Conservation (phyloP, 805 yeast species). For the Ogataea methylovora region DNA sequence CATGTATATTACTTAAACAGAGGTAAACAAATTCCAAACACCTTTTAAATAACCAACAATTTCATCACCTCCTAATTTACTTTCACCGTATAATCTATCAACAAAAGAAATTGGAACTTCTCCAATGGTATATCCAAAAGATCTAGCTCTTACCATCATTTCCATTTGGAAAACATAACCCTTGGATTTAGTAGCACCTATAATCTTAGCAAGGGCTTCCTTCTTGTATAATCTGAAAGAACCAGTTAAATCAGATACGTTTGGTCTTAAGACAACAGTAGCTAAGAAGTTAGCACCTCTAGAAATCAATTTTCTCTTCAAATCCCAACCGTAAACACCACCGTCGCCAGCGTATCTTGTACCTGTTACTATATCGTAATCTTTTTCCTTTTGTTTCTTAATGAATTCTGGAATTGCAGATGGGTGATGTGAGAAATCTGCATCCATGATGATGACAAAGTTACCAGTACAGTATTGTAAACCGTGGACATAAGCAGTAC, state of each 20-base stretch:
- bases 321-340: conserved; percentile 81
- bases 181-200: conserved; percentile 60
- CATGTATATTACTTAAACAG: conserved; percentile 33
- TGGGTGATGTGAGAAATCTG: conserved; percentile 79
- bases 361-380: conserved; percentile 43
- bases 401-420: conserved; percentile 73
- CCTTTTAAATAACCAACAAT: conserved; percentile 73
- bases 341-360: conserved; percentile 78
- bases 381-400: conserved; percentile 44
- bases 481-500: conserved; percentile 78
- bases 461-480: conserved; percentile 64
- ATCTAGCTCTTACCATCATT: conserved; percentile 77
- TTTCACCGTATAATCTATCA: conserved; percentile 72
- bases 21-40: conserved; percentile 60
- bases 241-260: conserved; percentile 70
- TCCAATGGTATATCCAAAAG: conserved; percentile 65
- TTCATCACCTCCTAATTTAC: conserved; percentile 75
- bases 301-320: conserved; percentile 68
- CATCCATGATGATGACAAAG: conserved; percentile 76
- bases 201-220: conserved; percentile 56
- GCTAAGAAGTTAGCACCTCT: conserved; percentile 80
- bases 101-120: conserved; percentile 77
- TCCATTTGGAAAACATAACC: conserved; percentile 87
- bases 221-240: conserved; percentile 71
- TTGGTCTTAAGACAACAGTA: conserved; percentile 60